Base-by-base conservation (phyloP, 2,329 filamentous ascomycete genomes). In the Colletotrichum chrysophilum region DNA sequence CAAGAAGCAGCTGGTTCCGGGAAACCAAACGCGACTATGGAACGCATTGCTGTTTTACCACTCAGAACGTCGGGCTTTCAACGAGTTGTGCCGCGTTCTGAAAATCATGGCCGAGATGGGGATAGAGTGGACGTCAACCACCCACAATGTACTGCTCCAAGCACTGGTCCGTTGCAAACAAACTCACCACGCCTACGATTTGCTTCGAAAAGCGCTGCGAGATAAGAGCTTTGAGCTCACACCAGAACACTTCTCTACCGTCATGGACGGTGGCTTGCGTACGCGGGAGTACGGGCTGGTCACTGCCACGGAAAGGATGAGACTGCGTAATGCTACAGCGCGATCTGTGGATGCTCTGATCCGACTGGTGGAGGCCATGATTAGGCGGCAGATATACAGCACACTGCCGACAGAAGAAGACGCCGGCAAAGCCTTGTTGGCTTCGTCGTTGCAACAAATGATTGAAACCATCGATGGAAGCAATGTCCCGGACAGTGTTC, bases 1-100 rank as follows among this genome's bases (percentile, higher is more conserved):
- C 36, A 86, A 92, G 26, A 83, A 84, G 14, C 86, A 88, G 76
- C 85, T 87, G 21, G 88, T 91, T 2, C 86, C 88, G 3, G 84
- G 83, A n/a, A 77, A 80, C 7, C 86, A 89, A 26, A 92, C 92
- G 3, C 86, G 88, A 36, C 91, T 95, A 80, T 98, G 95, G 94
- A 98, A 98, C 81, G 88, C 91, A 69, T 85, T 98, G 36, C 86
- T 98, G 6, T 88, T 90, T 71, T 91, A 93, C 76, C 90, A 95
- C 82, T 94, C 94, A 8, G 86, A 91, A 71, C 88, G 90, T 8
- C 90, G 93, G 71, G 87, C 89, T 68, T 82, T 91, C 8, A 81
- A 81, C n/a, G 84, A 85, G 64, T 85, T 90, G 69, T 88, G 91
- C 78, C 85, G 84, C 6, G 72, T 91, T 8, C 83, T 91, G 26